Evolutionary conservation across 805 yeast species (phyloP), one percentile per base, ranked within the genome.

Genomic region (Candida cerambycidarum): DNA sequence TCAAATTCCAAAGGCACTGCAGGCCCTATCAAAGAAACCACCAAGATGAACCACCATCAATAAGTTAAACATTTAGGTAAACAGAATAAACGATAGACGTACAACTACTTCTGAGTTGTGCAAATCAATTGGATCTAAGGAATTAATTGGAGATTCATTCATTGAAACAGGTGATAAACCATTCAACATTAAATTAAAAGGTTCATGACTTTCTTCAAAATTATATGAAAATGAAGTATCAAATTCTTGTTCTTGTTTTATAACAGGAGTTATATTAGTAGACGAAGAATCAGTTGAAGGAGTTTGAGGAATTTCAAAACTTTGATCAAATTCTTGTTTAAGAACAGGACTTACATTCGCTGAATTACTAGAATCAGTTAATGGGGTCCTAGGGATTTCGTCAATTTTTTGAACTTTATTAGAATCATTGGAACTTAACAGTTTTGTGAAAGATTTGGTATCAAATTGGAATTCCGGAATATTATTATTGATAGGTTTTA

Each of bases 31-130:
- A 18, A 29, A 45, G 52, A 49, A 47, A 49, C 29, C 33, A 33
- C 36, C 37, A 18, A 29, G 38, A 32, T 40, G 33, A 33, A 32
- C 38, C 32, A 33, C 38, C 32, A 28, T 19, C 33, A 38, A 28
- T 38, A 38, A 38, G 34, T 21, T 18, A 27, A 36, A 15, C 2
- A 6, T n/a, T n/a, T 16, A 11, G 16, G 13, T 17, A 21, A 38
- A 38, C 33, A 28, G 34, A 19, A 16, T 31, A 41, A n/a, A n/a
- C n/a, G n/a, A n/a, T n/a, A n/a, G n/a, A n/a, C n/a, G n/a, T n/a
- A 21, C 44, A 69, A 68, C 67, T 62, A 56, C 73, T 69, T 63
- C 74, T 59, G 74, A 68, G 68, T 67, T 67, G 65, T 69, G 73
- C 73, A 67, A 54, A 58, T 63, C 71, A 31, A 40, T 34, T 47